Conservation (phyloP, 306 rosid genomes). For the Quercus alba region DNA sequence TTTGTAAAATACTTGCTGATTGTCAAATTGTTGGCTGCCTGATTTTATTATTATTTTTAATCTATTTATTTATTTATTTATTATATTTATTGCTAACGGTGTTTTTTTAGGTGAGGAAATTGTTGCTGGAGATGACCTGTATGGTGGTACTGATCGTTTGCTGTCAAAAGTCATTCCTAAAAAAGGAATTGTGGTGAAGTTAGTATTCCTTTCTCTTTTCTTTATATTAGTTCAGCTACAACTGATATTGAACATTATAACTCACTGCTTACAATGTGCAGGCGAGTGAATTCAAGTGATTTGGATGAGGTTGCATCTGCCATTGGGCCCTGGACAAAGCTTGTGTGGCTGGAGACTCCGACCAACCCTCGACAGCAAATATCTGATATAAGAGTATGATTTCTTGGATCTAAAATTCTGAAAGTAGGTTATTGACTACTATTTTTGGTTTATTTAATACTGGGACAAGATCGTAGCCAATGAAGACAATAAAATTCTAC, state of each 20-base stretch:
- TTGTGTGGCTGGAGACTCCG: constrained; percentile 96
- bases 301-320: constrained; percentile 82
- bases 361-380: constrained; percentile 82
- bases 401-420: constrained; percentile 15
- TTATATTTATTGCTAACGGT: constrained; percentile 21
- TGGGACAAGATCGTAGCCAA: neutral
- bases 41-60: neutral
- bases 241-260: constrained; percentile 18
- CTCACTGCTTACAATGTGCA: constrained; percentile 30
- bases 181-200: constrained; percentile 83
- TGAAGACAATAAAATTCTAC: neutral
- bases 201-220: constrained; percentile 35
- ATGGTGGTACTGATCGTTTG: constrained; percentile 87
- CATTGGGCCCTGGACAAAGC: constrained; percentile 78
- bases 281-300: constrained; percentile 78
- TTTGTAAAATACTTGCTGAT: neutral
- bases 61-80: neutral
- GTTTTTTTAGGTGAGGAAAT: constrained; percentile 71
- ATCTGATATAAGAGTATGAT: constrained; percentile 80
- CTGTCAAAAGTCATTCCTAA: constrained; percentile 76
- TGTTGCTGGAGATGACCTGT: constrained; percentile 84
- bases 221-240: constrained; percentile 15
- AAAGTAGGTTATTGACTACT: neutral
- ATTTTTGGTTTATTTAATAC: neutral
- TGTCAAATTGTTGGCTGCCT: neutral